phyloP scores from a whole-genome alignment of 148 eudicot species.

The Amaranthus cruentus region DNA sequence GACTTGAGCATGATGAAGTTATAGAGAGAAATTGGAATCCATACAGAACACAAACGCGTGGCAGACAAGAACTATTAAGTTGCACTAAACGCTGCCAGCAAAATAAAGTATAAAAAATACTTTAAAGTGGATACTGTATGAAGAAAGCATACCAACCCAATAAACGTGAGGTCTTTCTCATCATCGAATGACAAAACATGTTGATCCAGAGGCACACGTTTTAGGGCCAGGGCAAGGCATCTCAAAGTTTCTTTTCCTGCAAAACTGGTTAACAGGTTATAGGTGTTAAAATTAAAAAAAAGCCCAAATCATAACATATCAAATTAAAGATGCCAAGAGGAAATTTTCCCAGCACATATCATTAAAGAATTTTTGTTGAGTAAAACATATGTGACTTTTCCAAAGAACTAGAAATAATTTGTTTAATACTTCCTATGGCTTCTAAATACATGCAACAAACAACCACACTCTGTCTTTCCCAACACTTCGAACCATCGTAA shows the following conservation, averaged over 20 bases:
- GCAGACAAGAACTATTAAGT: slow-evolving; percentile 3
- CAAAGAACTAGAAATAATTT: neutral
- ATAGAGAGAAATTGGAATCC: neutral
- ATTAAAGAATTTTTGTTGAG: neutral
- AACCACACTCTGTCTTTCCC: no score
- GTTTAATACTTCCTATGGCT: no score
- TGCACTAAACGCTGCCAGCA: slow-evolving; percentile 3
- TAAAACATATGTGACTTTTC: neutral
- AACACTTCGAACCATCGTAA: no score
- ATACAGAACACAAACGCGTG: neutral
- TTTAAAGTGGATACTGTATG: slow-evolving; percentile 8
- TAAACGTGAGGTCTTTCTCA: slow-evolving; percentile 93
- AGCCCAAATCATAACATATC: neutral
- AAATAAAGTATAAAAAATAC: neutral
- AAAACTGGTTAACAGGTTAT: slow-evolving; percentile 52
- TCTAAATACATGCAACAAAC: no score
- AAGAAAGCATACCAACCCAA: slow-evolving; percentile 98
- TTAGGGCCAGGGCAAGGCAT: slow-evolving; percentile 89
- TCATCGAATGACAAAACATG: slow-evolving; percentile 67
- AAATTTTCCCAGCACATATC: neutral
- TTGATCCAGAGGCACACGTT: slow-evolving; percentile 71
- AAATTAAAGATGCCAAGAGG: neutral
- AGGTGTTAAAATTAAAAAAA: neutral
- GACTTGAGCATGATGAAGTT: neutral
- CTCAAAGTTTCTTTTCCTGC: slow-evolving; percentile 96